A percentile compares a stretch with the other conserved stretches of the same genome.
Evolutionary conservation across 1,284 basidiomycete species (phyloP).

Genomic region (Chalciporus sp.): DNA sequence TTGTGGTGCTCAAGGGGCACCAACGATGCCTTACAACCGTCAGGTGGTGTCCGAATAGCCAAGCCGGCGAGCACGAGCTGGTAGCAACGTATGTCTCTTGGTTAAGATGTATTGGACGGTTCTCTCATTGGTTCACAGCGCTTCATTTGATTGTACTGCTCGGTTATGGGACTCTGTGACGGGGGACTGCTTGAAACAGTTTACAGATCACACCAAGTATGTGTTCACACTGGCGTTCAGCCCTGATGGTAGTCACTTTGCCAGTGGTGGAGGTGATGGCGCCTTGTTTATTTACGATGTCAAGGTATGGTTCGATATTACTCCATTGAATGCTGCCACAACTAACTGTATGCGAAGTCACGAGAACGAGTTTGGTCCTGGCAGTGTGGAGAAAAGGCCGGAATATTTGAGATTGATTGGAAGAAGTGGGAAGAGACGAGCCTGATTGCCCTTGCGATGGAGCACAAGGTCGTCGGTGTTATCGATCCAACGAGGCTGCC

Average conservation of each 20-base stretch:
- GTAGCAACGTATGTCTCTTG: slow-evolving; percentile 64
- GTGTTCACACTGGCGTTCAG: slow-evolving; percentile 71
- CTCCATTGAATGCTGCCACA: not conserved
- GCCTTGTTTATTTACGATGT: slow-evolving; percentile 37
- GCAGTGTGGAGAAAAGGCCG: slow-evolving; percentile 37
- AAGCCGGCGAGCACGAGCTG: slow-evolving; percentile 51
- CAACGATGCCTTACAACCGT: slow-evolving; percentile 66
- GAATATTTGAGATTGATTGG: slow-evolving; percentile 43
- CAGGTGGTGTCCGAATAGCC: slow-evolving; percentile 66
- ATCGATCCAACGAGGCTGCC: slow-evolving; percentile 36
- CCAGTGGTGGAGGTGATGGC: slow-evolving; percentile 41
- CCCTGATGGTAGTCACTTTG: slow-evolving; percentile 52
- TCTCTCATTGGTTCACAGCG: slow-evolving; percentile 41
- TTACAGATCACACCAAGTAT: slow-evolving; percentile 66
- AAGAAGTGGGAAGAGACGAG: slow-evolving; percentile 34
- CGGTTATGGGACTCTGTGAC: slow-evolving; percentile 78
- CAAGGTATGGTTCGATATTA: slow-evolving; percentile 24
- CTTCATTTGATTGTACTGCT: slow-evolving; percentile 76
- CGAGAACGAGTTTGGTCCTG: slow-evolving; percentile 37
- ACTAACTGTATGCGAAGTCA: slow-evolving; percentile 23
- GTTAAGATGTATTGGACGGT: not conserved
- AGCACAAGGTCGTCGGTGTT: slow-evolving; percentile 38
- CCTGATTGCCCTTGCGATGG: slow-evolving; percentile 40
- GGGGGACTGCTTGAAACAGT: slow-evolving; percentile 69
- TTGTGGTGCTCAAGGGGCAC: slow-evolving; percentile 63